Evolutionary conservation across 75 land plant genomes (phyloP).

Genomic region (Cryptomeria japonica): DNA sequence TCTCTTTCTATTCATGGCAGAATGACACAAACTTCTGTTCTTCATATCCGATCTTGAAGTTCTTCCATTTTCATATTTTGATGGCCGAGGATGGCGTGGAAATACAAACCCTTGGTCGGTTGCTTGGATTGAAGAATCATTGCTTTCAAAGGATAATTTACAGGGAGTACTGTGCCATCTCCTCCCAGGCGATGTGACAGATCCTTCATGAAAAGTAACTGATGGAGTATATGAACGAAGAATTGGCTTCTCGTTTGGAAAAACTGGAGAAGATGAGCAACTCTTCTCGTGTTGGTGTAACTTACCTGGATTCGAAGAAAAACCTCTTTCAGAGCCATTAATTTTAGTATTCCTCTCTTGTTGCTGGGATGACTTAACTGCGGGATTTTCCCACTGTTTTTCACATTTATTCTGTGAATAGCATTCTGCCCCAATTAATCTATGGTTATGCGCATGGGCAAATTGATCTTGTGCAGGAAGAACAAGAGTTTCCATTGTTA

Average conservation of each 20-base stretch:
- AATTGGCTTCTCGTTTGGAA: neutral
- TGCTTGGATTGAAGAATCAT: neutral
- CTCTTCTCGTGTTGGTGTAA: neutral
- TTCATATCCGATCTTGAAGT: neutral
- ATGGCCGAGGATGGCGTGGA: neutral
- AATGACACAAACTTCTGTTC: neutral
- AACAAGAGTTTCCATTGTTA: neutral
- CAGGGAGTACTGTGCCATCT: constrained; percentile 13
- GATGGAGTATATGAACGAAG: neutral
- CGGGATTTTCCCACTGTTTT: neutral
- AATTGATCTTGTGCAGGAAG: constrained; percentile 13
- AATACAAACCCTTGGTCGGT: neutral
- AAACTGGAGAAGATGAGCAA: constrained; percentile 3
- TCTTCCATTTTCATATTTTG: constrained; percentile 5
- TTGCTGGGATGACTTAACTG: too few relatives aligned
- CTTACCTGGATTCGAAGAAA: neutral
- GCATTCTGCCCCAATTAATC: neutral
- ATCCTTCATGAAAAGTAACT: neutral
- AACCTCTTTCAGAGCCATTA: neutral
- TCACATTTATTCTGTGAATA: neutral
- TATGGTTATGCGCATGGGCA: neutral
- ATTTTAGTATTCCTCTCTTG: neutral
- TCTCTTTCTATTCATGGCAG: neutral
- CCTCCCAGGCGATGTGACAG: neutral
- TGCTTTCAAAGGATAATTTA: neutral